phyloP scores from a whole-genome alignment of 2,329 filamentous ascomycete species.

The Penicillium sp. region DNA sequence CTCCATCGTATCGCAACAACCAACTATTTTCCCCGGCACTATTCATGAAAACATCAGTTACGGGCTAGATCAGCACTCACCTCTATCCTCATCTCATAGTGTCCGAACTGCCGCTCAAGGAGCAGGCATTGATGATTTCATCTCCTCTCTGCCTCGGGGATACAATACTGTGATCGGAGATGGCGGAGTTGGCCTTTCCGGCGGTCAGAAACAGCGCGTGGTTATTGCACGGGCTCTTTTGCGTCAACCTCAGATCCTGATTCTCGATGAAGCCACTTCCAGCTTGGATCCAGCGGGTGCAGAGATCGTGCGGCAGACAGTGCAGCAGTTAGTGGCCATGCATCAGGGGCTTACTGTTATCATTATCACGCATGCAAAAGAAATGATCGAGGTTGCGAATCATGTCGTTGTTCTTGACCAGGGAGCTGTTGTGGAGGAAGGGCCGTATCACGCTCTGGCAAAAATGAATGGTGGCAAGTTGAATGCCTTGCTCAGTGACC shows the following conservation, averaged over 20 bases:
- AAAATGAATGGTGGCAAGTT: slow-evolving; percentile 46
- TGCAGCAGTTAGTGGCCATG: slow-evolving; percentile 52
- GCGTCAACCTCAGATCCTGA: slow-evolving; percentile 66
- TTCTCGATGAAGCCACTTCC: slow-evolving; percentile 85
- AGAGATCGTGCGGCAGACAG: slow-evolving; percentile 60
- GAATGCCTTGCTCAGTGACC: slow-evolving; percentile 34
- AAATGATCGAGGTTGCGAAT: slow-evolving; percentile 84
- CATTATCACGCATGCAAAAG: slow-evolving; percentile 74
- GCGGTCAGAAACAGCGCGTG: slow-evolving; percentile 78
- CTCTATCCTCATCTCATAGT: slow-evolving; percentile 46
- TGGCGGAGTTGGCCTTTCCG: slow-evolving; percentile 69
- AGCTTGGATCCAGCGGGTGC: slow-evolving; percentile 71
- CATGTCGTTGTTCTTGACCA: slow-evolving; percentile 69
- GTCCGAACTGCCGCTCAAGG: slow-evolving; percentile 57
- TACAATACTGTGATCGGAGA: slow-evolving; percentile 75
- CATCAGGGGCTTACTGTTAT: slow-evolving; percentile 63
- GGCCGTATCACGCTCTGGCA: slow-evolving; percentile 62
- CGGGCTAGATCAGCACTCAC: slow-evolving; percentile 60
- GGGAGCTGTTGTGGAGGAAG: slow-evolving; percentile 66
- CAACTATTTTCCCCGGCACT: slow-evolving; percentile 56
- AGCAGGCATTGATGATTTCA: slow-evolving; percentile 69
- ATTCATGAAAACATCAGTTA: slow-evolving; percentile 65
- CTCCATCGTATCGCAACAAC: slow-evolving; percentile 59
- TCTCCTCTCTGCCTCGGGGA: slow-evolving; percentile 65
- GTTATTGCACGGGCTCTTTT: slow-evolving; percentile 77